These are phyloP conservation scores for Scorias spongiosa DNA, from an alignment of 2,329 filamentous ascomycete genomes.

Conservation along the genomic window DNA sequence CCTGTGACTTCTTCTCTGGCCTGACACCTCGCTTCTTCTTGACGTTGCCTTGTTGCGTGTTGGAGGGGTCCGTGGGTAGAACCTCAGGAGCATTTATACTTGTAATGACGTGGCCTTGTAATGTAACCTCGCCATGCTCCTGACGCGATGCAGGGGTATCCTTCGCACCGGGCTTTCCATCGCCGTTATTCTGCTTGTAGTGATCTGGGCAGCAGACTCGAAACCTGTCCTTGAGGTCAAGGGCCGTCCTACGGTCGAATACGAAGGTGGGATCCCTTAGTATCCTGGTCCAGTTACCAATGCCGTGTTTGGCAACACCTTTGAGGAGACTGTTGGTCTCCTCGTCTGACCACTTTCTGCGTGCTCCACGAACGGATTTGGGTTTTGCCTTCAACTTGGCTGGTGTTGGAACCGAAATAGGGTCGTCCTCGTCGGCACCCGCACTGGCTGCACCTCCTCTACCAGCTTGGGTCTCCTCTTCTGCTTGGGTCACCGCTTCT, in stretches of 20 bases:
- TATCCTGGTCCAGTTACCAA: conserved; percentile 51
- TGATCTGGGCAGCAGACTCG: conserved; percentile 15
- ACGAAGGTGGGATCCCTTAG: conserved; percentile 39
- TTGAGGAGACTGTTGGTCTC: conserved; percentile 43
- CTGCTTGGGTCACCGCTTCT: neutral
- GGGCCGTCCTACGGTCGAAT: conserved; percentile 43
- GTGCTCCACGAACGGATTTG: conserved; percentile 11
- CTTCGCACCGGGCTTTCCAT: neutral
- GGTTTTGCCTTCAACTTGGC: neutral
- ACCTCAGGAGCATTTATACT: conserved; percentile 1
- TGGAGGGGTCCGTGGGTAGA: conserved; percentile 3
- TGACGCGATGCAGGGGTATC: neutral
- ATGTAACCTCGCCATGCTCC: neutral
- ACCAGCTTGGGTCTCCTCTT: neutral
- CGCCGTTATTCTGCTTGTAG: conserved; percentile 4
- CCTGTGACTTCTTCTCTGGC: conserved; percentile 14
- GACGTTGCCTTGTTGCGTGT: neutral
- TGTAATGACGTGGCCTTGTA: neutral
- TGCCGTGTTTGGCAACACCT: conserved; percentile 45
- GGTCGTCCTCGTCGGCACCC: neutral
- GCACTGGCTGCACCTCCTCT: neutral
- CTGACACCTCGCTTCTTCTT: conserved; percentile 7
- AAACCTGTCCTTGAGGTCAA: conserved; percentile 48
- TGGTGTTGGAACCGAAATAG: neutral
- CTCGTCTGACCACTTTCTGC: conserved; percentile 45